A percentile compares a stretch with the other conserved stretches of the same genome.
Conservation (phyloP, 1,284 basidiomycete species). For the Sanghuangporus baumii region DNA sequence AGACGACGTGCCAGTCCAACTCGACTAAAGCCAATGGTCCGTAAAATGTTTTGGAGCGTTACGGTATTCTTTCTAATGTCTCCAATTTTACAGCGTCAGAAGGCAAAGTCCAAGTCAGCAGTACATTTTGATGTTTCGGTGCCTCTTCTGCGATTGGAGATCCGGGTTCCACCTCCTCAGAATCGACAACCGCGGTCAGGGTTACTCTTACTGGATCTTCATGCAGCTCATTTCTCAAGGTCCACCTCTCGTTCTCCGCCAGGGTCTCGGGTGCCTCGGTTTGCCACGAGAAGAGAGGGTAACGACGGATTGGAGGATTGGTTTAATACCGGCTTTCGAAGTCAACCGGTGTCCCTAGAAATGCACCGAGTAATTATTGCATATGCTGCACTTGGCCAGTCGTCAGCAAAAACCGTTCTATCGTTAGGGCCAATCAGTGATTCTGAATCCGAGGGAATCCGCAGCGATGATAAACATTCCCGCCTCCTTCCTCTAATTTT, state of each 20-base stretch:
- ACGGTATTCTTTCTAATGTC: neutral
- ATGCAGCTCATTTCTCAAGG: conserved; percentile 18
- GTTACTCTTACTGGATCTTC: conserved; percentile 24
- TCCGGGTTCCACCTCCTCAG: conserved; percentile 21
- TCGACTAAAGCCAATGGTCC: neutral
- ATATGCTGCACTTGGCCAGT: conserved; percentile 8
- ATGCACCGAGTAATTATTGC: conserved; percentile 13
- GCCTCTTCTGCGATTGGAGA: conserved; percentile 23
- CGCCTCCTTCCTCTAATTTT: conserved; percentile 5
- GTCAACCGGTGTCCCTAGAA: neutral
- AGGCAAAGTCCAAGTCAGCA: neutral
- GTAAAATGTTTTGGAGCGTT: neutral
- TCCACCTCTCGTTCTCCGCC: neutral
- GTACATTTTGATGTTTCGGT: conserved; percentile 7
- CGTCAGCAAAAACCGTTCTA: conserved; percentile 21
- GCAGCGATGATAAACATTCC: neutral
- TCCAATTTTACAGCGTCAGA: neutral
- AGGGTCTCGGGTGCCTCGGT: neutral
- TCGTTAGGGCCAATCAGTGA: conserved; percentile 18
- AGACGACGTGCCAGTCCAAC: neutral
- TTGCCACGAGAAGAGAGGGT: neutral
- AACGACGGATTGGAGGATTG: conserved; percentile 9
- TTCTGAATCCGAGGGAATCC: neutral
- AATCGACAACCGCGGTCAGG: conserved; percentile 22
- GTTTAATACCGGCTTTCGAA: neutral